Conservation (phyloP, 345 rosid genomes). For the Acer negundo region DNA sequence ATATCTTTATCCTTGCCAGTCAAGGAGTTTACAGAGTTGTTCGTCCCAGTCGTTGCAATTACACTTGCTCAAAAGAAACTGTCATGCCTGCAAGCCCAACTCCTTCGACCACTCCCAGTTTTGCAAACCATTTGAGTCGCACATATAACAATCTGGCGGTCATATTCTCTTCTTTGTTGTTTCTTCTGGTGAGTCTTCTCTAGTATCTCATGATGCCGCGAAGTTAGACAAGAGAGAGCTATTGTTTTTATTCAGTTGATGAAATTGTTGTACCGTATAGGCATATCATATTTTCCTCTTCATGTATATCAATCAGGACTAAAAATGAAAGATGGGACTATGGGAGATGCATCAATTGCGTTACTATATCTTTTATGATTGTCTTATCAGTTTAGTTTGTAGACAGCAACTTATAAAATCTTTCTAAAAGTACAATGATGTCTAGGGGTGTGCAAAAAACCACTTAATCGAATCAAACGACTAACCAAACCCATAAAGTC, state of each 20-base stretch:
- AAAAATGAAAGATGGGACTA: no score
- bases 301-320: background rate
- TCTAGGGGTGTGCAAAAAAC: no score
- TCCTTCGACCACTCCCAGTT: conserved; percentile 48
- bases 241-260: background rate
- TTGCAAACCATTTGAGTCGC: conserved; percentile 30
- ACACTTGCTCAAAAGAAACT: conserved; percentile 75
- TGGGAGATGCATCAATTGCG: no score
- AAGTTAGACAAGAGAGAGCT: background rate
- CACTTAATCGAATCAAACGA: no score
- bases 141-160: conserved; percentile 22
- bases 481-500: no score
- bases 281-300: background rate
- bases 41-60: conserved; percentile 81
- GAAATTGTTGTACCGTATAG: background rate
- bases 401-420: no score
- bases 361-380: no score
- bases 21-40: conserved; percentile 81
- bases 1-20: conserved; percentile 60
- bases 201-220: conserved; percentile 14
- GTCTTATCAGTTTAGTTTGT: no score
- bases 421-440: no score
- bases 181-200: conserved; percentile 38
- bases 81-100: conserved; percentile 35
- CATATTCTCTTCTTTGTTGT: conserved; percentile 38